Base-by-base conservation (phyloP, 2,329 filamentous ascomycete genomes). In the Mollisia scopiformis region DNA sequence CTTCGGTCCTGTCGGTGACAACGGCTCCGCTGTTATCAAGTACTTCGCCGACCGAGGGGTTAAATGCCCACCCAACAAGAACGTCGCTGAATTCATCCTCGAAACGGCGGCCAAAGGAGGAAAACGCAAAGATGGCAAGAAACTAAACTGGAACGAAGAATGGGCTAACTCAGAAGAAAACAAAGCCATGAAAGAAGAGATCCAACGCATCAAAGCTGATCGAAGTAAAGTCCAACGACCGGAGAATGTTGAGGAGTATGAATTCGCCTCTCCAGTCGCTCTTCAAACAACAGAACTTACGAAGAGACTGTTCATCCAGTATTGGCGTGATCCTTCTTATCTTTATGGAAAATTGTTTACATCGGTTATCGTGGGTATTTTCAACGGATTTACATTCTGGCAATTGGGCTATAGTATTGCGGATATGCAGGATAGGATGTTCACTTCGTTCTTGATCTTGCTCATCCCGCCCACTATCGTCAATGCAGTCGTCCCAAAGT, bases 371-470 rank as follows among this genome's bases (percentile, higher is more conserved):
- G 80, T 90, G 47, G 90, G 88, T 16, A 86, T 92, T 73, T 91
- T 93, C 80, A 92, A 91, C 75, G 89, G 88, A 23, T 92, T 92
- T 76, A 92, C 89, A 3, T 93, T 92, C 77, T 92, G 83, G 79
- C 79, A 88, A 67, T 82, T 92, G 2, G 88, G 87, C 2, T 80
- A 87, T 73, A 82, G 80, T 0, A 79, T 90, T 51, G 81, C 83
- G 14, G 88, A 90, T 68, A 87, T 93, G 82, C 89, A 93, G 71
- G 87, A 91, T 75, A 84, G 89, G 68, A 88, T 93, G 84, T 93
- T 94, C 79, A 89, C 89, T 0, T 75, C 78, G 55, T 91, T 90
- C 75, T 68, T 91, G 23, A 83, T 88, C 54, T 75, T 89, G 8
- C 79, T 92, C 1, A 70, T 73, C 55, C 88, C 89, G 0, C 87